These are phyloP conservation scores for Globisporangium mamillatum DNA, from an alignment of 352 stramenopile species.

Conservation along the genomic window DNA sequence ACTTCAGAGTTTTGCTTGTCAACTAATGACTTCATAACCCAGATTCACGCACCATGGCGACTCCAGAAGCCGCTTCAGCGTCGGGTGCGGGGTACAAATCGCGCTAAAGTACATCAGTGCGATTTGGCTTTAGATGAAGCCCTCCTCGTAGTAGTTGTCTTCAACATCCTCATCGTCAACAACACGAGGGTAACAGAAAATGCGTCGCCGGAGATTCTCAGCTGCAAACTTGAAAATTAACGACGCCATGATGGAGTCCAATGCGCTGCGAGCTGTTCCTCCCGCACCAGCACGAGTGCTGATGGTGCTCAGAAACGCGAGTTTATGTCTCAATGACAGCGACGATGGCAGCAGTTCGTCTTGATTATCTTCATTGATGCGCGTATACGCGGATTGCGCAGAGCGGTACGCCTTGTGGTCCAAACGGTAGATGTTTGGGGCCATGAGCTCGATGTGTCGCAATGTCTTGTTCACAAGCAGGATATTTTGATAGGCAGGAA, in stretches of 20 bases:
- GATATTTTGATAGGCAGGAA: neutral
- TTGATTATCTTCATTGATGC: constrained; percentile 1
- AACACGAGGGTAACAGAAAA: neutral
- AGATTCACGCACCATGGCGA: too few relatives aligned
- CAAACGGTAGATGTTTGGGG: too few relatives aligned
- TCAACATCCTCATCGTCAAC: too few relatives aligned
- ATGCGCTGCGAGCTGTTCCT: neutral
- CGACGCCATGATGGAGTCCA: constrained; percentile 3
- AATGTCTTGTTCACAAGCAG: constrained; percentile 13
- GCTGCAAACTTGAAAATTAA: constrained; percentile 14
- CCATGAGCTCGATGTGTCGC: neutral
- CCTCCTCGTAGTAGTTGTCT: too few relatives aligned
- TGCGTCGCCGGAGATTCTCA: constrained; percentile 1
- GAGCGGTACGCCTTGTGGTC: neutral
- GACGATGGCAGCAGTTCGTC: neutral
- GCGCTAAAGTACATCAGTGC: too few relatives aligned
- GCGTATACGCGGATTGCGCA: neutral
- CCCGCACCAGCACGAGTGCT: neutral
- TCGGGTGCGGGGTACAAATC: too few relatives aligned
- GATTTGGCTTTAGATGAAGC: too few relatives aligned
- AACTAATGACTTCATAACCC: too few relatives aligned
- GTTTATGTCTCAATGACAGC: constrained; percentile 4
- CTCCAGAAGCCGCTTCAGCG: too few relatives aligned
- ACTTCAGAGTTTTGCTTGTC: too few relatives aligned
- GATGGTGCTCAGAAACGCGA: constrained; percentile 10